These are phyloP conservation scores for Fraxinus latifolia DNA, from an alignment of 305 asterid species.

Conservation along the genomic window DNA sequence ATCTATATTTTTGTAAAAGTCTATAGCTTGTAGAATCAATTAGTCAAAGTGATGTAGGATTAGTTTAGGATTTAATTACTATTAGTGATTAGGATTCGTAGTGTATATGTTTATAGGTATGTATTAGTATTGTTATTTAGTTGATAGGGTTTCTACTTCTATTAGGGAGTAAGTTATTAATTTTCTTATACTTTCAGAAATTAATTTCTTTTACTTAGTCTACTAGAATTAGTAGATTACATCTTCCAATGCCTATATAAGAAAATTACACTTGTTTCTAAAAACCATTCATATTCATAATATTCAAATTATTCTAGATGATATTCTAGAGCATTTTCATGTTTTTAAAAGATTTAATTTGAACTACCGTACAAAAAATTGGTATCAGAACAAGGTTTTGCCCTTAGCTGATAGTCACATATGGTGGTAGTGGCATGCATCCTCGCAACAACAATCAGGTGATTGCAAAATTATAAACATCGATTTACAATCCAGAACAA, in stretches of 20 bases:
- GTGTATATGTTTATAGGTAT: background rate
- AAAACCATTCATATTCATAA: background rate
- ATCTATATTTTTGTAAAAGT: background rate
- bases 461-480: background rate
- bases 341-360: background rate
- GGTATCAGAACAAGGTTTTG: background rate
- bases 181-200: background rate
- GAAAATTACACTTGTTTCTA: background rate
- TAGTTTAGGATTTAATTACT: background rate
- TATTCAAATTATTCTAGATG: background rate
- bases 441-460: background rate
- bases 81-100: background rate
- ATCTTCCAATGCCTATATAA: background rate
- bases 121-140: background rate
- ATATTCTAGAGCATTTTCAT: background rate
- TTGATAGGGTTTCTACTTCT: background rate
- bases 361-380: background rate
- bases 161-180: background rate
- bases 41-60: background rate
- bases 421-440: background rate
- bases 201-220: background rate
- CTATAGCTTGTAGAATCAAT: background rate
- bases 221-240: background rate
- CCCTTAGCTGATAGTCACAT: background rate
- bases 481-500: background rate